A percentile compares a stretch with the other conserved stretches of the same genome.
phyloP scores from a whole-genome alignment of 441 rosid species.

The Pelargonium citronellum region DNA sequence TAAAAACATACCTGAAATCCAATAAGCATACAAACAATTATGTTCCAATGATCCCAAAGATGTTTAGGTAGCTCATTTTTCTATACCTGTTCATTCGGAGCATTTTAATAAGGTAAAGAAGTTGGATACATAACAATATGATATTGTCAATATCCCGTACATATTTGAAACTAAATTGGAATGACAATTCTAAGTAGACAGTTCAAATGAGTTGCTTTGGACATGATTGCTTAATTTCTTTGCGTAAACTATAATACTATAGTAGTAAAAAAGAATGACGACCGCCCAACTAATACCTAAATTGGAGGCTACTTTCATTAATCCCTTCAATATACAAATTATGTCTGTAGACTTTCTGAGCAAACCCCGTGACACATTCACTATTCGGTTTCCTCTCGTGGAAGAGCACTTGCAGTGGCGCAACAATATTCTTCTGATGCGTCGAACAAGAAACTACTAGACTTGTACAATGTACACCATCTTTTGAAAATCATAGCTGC shows the following conservation, averaged over 20 bases:
- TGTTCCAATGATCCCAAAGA: too few relatives aligned
- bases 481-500: slow-evolving; percentile 26
- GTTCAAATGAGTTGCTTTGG: not conserved
- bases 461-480: not conserved
- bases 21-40: too few relatives aligned
- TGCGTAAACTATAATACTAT: not conserved
- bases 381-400: too few relatives aligned
- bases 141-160: too few relatives aligned
- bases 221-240: not conserved
- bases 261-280: not conserved
- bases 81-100: too few relatives aligned
- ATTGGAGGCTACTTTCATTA: not conserved
- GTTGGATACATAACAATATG: too few relatives aligned
- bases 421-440: slow-evolving; percentile 13
- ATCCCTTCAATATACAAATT: not conserved
- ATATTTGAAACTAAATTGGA: not conserved
- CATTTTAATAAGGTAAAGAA: too few relatives aligned
- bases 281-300: not conserved
- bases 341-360: too few relatives aligned
- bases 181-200: not conserved
- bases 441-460: not conserved
- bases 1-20: too few relatives aligned
- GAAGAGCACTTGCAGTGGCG: slow-evolving; percentile 2
- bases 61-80: too few relatives aligned
- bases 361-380: too few relatives aligned